Base-by-base conservation (phyloP, 2,329 filamentous ascomycete genomes). In the Ascochyta viciae-villosae region DNA sequence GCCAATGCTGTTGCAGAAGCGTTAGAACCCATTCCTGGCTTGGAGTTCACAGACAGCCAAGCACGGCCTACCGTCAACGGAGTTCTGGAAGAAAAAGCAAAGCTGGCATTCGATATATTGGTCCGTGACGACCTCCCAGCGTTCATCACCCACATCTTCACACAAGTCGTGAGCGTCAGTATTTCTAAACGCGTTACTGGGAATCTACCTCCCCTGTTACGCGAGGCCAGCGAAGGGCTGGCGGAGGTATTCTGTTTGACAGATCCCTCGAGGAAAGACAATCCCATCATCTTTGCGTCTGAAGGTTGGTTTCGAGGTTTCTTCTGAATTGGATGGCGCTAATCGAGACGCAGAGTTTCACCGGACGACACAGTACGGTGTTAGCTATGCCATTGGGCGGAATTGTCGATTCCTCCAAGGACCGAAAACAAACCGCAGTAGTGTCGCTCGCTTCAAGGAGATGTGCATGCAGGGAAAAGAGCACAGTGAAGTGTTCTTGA, bases 321-420 rank as follows among this genome's bases (percentile, higher is more conserved):
- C 13, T 16, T 19, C 16, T 16, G 7, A 10, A 19, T 12, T 8
- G 24, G 8, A 16, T 13, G 12, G 12, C 15, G 38, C 58, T 71
- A 43, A 69, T 22, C 6, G 9, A n/a, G 33, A 37, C n/a, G 3
- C 34, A 89, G 89, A 90, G 73, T 92, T 91, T 64, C 84, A 90
- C 63, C 82, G 85, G 43, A 90, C 88, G 4, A 92, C 89, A 0
- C 88, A 92, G 62, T 92, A 92, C 67, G 88, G 88, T 4, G 86
- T 89, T 76, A 83, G 81, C 52, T 91, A 92, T 68, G 84, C 87
- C 3, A 83, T 93, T 16, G 90, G 90, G 0, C 85, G 88, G 29
- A 93, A 93, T 61, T 92, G 90, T 65, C 85, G 90, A 7, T 92
- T 93, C 65, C 82, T 93, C 1, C 90, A 92, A 71, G 90, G 90